Base-by-base conservation (phyloP, 1,284 basidiomycete species). In the Ganoderma sinense region DNA sequence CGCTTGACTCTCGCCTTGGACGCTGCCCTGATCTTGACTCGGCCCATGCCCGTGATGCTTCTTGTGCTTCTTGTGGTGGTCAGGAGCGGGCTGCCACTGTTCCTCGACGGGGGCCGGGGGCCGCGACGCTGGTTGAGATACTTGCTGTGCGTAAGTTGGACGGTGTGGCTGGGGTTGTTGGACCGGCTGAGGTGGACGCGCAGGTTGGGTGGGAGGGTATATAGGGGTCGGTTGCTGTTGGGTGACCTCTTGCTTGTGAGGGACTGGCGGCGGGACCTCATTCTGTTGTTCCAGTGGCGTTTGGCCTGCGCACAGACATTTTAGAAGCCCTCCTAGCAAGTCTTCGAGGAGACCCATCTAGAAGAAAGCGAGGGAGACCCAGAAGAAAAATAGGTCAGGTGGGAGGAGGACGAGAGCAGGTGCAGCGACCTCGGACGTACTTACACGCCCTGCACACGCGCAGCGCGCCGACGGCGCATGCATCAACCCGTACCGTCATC, bases 281-380 rank as follows among this genome's bases (percentile, higher is more conserved):
- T 69, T 66, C 45, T 62, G 61, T 40, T 64, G 58, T 53, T 65
- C 71, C 45, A 64, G 62, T 40, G 48, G 48, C 13, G 73, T 64
- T 41, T 73, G 64, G 36, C 72, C 69, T 2, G 69, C 73, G 59
- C 79, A 78, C 41, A 80, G 71, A 26, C 75, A 72, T 53, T 75
- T 76, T 55, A 74, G 41, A 5, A 80, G 62, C 14, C 71, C 75
- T 43, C 72, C 68, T 58, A 75, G 39, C 39, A 79, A 26, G 33
- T 67, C 69, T 39, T 55, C 67, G 23, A 76, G 56, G 41, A 77
- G 67, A 36, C 74, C 74, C 77, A 77, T 78, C 10, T 62, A 20
- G 53, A 56, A 8, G 29, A 31, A 29, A 33, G 31, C 5, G 18
- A n/a, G 7, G 18, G 31, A 18, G 16, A 18, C 14, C 20, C 18